Conservation (phyloP, 352 stramenopile genomes). For the Globisporangium perplexum region DNA sequence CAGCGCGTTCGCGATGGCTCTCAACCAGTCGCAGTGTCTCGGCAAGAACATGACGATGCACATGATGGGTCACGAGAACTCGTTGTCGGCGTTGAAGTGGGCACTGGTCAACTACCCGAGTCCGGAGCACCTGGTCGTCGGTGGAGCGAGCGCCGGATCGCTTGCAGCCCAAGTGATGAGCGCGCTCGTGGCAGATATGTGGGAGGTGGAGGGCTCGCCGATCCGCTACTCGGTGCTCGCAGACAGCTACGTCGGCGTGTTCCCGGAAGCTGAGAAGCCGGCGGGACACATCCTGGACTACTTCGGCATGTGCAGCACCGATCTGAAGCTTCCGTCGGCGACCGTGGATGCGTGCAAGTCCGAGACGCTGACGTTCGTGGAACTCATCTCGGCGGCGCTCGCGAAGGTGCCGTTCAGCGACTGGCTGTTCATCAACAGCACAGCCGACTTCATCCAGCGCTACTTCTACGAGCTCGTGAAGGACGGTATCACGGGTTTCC, state of each 20-base stretch:
- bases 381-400: no score
- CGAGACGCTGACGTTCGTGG: no score
- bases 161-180: slow-evolving; percentile 40
- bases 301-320: no score
- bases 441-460: no score
- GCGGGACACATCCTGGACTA: no score
- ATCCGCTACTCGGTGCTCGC: slow-evolving; percentile 30
- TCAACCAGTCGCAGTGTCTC: slow-evolving; percentile 20
- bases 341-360: no score
- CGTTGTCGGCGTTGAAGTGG: slow-evolving; percentile 53
- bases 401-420: no score
- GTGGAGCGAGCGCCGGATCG: no score
- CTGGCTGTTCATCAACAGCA: no score
- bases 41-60: slow-evolving; percentile 35
- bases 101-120: slow-evolving; percentile 49
- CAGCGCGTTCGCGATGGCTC: slow-evolving; percentile 8
- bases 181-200: slow-evolving; percentile 37
- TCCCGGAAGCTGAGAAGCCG: slow-evolving; percentile 25
- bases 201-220: slow-evolving; percentile 31
- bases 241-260: slow-evolving; percentile 41
- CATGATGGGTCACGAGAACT: slow-evolving; percentile 61
- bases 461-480: no score
- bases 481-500: no score
- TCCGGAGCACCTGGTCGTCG: slow-evolving; percentile 43
- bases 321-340: no score